Evolutionary conservation across 768 basidiomycete species (phyloP), one percentile per base, ranked within the genome.

Genomic region (Cantharellus anzutake): DNA sequence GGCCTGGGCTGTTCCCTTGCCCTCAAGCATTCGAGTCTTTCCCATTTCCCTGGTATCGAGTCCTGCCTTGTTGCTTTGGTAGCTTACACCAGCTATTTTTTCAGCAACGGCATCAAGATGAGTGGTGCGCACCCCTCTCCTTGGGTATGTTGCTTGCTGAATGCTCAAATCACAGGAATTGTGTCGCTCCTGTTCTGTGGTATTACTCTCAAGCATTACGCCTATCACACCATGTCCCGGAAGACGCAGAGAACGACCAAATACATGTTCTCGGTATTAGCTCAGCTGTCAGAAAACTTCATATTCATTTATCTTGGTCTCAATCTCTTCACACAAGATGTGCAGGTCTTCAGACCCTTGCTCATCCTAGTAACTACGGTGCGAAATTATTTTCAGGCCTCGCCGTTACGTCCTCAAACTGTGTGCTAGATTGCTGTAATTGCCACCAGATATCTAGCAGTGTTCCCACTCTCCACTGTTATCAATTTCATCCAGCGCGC

Each of bases 271-370:
- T 82, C 84, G 4, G 88, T 86, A 0, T 83, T 97, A 56, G 91
- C 96, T 0, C 86, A 92, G 67, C 80, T 99, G 38, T 88, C 88
- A 37, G 96, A 99, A 73, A 98, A 98, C 70, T 99, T 98, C 70
- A 98, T 99, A 71, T 99, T 99, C 74, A 90, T 99, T 68, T 98
- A 98, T 71, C 86, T 99, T 63, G 94, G 96, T 44, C 78, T 99
- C 65, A 86, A 87, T 48, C 78, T 99, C n/a, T 99, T 99, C 76
- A 98, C 93, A 2, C 3, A 83, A 85, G 66, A 80, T 80, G 7
- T 84, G 86, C 60, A 82, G 79, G 57, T 93, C 66, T 84, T 96
- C 70, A 98, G 97, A 69, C 96, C 96, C 0, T 72, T 99, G 29
- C 96, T 98, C 74, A 92, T 97, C 68, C 75, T 82, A 60, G 85